Conservation (phyloP, 345 rosid genomes). For the Turnera subulata region DNA sequence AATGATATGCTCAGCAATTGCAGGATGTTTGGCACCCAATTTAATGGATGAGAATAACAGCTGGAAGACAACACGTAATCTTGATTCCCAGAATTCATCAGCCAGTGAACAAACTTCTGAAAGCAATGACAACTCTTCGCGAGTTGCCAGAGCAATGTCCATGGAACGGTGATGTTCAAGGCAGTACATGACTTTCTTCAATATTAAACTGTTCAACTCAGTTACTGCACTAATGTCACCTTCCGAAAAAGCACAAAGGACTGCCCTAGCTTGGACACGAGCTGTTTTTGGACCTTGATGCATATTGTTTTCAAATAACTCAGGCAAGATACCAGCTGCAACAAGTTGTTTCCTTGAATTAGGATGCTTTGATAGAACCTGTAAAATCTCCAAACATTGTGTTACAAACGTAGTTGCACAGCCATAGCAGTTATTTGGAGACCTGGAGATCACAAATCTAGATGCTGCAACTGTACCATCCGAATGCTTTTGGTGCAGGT, state of each 20-base stretch:
- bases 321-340: constrained; percentile 78
- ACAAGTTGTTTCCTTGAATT: constrained; percentile 87
- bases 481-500: constrained; percentile 87
- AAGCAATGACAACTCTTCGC: constrained; percentile 88
- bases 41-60: constrained; percentile 88
- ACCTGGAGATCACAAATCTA: constrained; percentile 79
- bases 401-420: constrained; percentile 92
- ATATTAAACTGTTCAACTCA: constrained; percentile 82
- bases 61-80: constrained; percentile 92
- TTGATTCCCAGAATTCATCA: constrained; percentile 97
- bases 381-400: constrained; percentile 89
- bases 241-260: constrained; percentile 90
- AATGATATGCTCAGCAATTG: constrained; percentile 92
- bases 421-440: constrained; percentile 94
- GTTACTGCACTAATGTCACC: constrained; percentile 78
- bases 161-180: constrained; percentile 99
- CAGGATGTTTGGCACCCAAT: constrained; percentile 98
- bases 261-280: constrained; percentile 90
- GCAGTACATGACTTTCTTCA: constrained; percentile 94
- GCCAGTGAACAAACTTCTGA: constrained; percentile 95
- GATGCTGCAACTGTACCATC: constrained; percentile 54
- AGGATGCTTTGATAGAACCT: constrained; percentile 74
- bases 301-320: constrained; percentile 92
- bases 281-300: constrained; percentile 97
- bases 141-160: constrained; percentile 89